phyloP scores from a whole-genome alignment of 2,329 filamentous ascomycete species.

The Colletotrichum spaethianum region DNA sequence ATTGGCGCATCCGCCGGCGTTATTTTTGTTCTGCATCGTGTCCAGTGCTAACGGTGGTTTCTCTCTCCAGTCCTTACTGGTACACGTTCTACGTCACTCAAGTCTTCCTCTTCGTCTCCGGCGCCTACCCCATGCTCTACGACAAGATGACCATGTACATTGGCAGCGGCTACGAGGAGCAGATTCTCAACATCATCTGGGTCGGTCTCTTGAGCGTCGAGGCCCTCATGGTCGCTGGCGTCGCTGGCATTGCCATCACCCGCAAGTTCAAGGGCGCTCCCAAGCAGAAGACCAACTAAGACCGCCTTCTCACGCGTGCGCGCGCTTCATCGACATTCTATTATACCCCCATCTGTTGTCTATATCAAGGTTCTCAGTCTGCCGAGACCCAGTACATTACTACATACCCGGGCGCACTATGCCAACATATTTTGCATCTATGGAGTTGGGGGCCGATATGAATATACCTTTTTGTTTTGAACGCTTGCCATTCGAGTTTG shows the following conservation, averaged over 20 bases:
- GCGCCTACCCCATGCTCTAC: constrained; percentile 46
- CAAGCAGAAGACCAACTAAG: constrained; percentile 40
- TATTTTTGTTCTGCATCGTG: background rate
- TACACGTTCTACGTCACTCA: constrained; percentile 44
- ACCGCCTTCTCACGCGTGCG: background rate
- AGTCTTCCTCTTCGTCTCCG: constrained; percentile 41
- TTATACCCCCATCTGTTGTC: constrained; percentile 10
- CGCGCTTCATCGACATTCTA: background rate
- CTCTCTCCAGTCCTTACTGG: constrained; percentile 41
- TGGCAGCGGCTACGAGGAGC: constrained; percentile 52
- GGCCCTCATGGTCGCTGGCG: constrained; percentile 59
- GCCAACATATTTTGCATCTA: constrained; percentile 6
- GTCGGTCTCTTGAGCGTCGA: constrained; percentile 62
- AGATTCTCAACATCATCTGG: constrained; percentile 62
- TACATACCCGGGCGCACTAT: background rate
- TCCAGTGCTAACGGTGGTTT: constrained; percentile 6
- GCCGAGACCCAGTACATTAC: background rate
- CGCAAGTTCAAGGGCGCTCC: constrained; percentile 45
- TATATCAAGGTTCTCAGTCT: background rate
- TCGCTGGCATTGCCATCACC: constrained; percentile 51
- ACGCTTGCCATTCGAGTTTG: background rate
- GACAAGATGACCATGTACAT: constrained; percentile 47
- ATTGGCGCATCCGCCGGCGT: background rate
- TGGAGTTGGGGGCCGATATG: background rate
- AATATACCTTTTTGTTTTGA: constrained; percentile 7